These are phyloP conservation scores for Acacia confusa DNA, from an alignment of 306 rosid species.

Conservation along the genomic window DNA sequence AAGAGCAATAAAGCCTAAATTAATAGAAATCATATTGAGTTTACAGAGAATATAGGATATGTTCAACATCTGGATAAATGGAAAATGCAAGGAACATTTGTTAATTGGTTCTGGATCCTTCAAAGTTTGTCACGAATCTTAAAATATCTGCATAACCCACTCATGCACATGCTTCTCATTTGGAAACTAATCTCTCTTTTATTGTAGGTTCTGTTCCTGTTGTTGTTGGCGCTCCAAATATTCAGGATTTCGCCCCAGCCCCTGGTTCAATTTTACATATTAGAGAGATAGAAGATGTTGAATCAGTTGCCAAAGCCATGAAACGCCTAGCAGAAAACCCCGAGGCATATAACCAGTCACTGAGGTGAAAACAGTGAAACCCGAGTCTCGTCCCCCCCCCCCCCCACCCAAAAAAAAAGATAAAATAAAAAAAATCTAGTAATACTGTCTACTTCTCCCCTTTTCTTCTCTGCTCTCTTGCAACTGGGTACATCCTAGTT, in stretches of 20 bases:
- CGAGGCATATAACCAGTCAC: slow-evolving; percentile 76
- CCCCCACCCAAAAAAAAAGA: background rate
- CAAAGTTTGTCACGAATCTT: background rate
- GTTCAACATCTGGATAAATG: background rate
- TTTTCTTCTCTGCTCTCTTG: background rate
- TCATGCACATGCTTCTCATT: slow-evolving; percentile 8
- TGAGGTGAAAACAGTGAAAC: slow-evolving; percentile 53
- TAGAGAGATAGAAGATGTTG: slow-evolving; percentile 62
- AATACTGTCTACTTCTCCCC: background rate
- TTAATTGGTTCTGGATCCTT: background rate
- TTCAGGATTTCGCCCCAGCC: slow-evolving; percentile 82
- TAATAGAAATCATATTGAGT: background rate
- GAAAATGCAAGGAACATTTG: background rate
- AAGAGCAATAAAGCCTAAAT: background rate
- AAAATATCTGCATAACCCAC: slow-evolving; percentile 11
- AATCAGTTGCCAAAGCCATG: slow-evolving; percentile 74
- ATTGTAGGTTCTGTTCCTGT: slow-evolving; percentile 80
- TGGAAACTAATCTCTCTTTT: slow-evolving; percentile 31
- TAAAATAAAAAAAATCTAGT: background rate
- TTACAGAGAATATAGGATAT: background rate
- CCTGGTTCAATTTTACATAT: slow-evolving; percentile 77
- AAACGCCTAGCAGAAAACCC: slow-evolving; percentile 71
- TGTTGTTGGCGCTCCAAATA: slow-evolving; percentile 94
- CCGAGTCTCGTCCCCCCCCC: background rate
- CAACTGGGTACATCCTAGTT: background rate